Percentiles rank a stretch among this genome's conserved stretches.
These are phyloP conservation scores for Cladobotryum protrusum DNA, from an alignment of 2,329 filamentous ascomycete species.

Conservation along the genomic window DNA sequence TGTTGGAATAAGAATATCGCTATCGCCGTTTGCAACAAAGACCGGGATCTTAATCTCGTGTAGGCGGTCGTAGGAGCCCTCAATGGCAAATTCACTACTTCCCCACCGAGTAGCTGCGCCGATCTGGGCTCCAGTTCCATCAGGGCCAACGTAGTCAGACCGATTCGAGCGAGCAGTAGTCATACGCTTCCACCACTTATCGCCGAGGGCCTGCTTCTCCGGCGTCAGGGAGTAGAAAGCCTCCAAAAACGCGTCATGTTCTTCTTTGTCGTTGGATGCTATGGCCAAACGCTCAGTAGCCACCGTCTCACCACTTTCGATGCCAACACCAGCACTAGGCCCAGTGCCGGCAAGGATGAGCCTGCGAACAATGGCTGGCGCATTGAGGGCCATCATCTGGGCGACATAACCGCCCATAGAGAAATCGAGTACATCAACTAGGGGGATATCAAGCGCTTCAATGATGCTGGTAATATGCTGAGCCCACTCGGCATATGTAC, in stretches of 20 bases:
- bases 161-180: constrained; percentile 1
- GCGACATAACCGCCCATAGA: constrained; percentile 6
- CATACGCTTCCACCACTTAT: constrained; percentile 1
- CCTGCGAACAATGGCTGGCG: constrained; percentile 1
- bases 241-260: constrained; percentile 1
- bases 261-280: constrained; percentile 1
- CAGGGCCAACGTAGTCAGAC: neutral
- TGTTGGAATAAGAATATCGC: constrained; percentile 5
- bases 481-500: neutral
- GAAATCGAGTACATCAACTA: constrained; percentile 1
- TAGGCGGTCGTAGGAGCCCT: neutral
- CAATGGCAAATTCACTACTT: neutral
- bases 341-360: constrained; percentile 4
- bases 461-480: neutral
- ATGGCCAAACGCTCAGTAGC: neutral
- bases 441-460: neutral
- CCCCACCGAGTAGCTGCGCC: neutral
- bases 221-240: constrained; percentile 2
- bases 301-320: neutral
- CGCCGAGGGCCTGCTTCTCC: neutral
- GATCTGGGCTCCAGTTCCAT: too few species aligned
- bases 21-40: constrained; percentile 3
- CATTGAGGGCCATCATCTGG: constrained; percentile 4
- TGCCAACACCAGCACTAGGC: constrained; percentile 4
- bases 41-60: constrained; percentile 3